These are phyloP conservation scores for Fusarium metavorans DNA, from an alignment of 2,329 filamentous ascomycete genomes.

Conservation along the genomic window DNA sequence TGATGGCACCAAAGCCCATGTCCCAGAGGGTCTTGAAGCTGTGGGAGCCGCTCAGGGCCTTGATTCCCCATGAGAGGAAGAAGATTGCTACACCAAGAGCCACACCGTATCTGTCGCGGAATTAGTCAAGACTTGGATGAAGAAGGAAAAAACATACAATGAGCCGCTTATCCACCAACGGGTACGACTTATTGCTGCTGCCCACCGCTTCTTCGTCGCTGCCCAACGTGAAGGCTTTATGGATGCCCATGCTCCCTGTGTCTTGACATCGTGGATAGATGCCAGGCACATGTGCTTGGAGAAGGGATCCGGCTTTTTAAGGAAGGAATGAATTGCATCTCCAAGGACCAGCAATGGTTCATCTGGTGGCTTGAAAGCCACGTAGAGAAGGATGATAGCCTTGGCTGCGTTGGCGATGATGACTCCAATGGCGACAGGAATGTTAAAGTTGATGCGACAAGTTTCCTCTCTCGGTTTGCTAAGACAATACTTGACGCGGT, in stretches of 20 bases:
- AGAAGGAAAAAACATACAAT: neutral
- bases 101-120: neutral
- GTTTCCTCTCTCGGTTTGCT: conserved; percentile 2
- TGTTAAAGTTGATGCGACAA: conserved; percentile 13
- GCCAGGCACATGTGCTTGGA: conserved; percentile 17
- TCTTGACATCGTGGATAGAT: neutral
- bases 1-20: conserved; percentile 13
- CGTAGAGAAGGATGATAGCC: conserved; percentile 2
- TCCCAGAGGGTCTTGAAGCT: conserved; percentile 4
- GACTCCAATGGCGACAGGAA: neutral
- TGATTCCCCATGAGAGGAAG: conserved; percentile 4
- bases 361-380: neutral
- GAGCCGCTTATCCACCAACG: conserved; percentile 4
- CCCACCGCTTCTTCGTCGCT: neutral
- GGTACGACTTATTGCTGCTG: conserved; percentile 5
- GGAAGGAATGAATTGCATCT: conserved; percentile 14
- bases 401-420: conserved; percentile 12
- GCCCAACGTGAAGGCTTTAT: neutral
- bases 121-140: neutral
- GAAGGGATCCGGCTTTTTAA: neutral
- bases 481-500: conserved; percentile 9
- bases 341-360: conserved; percentile 16
- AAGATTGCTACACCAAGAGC: neutral
- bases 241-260: neutral
- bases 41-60: neutral